Evolutionary conservation across 139 green algal genomes (phyloP).

Genomic region (Gonium pectorale): DNA sequence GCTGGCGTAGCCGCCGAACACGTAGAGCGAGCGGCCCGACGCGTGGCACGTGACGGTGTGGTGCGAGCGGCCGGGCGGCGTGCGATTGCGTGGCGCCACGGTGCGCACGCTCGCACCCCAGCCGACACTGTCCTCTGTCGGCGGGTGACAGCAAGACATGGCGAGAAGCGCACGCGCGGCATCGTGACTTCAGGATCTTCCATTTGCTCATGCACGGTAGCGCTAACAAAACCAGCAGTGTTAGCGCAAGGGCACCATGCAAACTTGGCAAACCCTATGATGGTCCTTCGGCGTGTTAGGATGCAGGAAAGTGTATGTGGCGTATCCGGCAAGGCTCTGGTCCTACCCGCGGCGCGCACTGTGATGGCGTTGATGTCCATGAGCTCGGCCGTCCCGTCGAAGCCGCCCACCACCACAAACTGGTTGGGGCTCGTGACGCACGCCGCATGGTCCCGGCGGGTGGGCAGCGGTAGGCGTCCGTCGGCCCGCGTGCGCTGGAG

Average conservation of each 20-base stretch:
- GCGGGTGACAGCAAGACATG: no score
- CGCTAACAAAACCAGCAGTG: no score
- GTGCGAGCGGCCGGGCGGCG: slow-evolving; percentile 56
- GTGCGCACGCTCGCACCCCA: slow-evolving; percentile 19
- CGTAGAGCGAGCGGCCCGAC: slow-evolving; percentile 39
- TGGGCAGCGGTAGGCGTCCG: slow-evolving; percentile 26
- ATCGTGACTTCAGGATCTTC: no score
- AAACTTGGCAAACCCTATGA: no score
- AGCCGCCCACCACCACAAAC: slow-evolving; percentile 61
- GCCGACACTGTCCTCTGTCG: slow-evolving; percentile 24
- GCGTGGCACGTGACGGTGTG: slow-evolving; percentile 49
- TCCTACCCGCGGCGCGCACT: slow-evolving; percentile 3
- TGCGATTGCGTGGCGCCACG: slow-evolving; percentile 41
- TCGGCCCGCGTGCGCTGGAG: neutral
- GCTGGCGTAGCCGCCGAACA: slow-evolving; percentile 65
- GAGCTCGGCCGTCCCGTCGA: slow-evolving; percentile 48
- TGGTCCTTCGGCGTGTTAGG: no score
- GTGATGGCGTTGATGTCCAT: slow-evolving; percentile 43
- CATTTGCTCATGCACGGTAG: no score
- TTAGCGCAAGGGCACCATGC: no score
- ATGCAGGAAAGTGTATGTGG: no score
- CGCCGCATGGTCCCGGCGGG: slow-evolving; percentile 42
- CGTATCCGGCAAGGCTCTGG: no score
- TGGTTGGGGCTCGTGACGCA: slow-evolving; percentile 47
- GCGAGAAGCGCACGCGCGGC: no score